phyloP scores from a whole-genome alignment of 2,329 filamentous ascomycete genomes.

The Pyrenophora tritici-repentis region DNA sequence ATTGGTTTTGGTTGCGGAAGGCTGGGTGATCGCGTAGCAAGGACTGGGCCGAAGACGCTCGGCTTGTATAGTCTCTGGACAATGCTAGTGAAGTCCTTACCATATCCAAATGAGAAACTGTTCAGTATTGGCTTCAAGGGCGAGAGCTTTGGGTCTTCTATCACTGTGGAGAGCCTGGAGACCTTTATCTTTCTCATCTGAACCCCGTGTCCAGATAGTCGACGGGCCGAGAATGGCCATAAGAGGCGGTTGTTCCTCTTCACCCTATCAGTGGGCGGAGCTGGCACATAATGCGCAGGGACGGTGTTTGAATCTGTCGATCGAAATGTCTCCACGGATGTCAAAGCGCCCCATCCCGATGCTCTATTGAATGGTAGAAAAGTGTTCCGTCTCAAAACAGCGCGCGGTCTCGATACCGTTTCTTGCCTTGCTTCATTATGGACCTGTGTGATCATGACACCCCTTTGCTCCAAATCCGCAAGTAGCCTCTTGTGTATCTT shows the following conservation, averaged over 20 bases:
- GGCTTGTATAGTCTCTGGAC: conserved; percentile 25
- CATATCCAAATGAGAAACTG: conserved; percentile 10
- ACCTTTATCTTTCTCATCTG: conserved; percentile 36
- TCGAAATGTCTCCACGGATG: conserved; percentile 47
- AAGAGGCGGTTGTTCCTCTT: conserved; percentile 31
- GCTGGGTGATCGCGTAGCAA: conserved; percentile 36
- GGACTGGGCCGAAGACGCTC: conserved; percentile 33
- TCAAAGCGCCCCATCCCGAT: conserved; percentile 49
- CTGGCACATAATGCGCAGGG: conserved; percentile 29
- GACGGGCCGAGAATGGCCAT: conserved; percentile 38
- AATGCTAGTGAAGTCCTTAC: conserved; percentile 16
- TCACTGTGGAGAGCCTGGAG: conserved; percentile 43
- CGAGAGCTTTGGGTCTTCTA: conserved; percentile 47
- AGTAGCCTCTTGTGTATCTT: conserved; percentile 38
- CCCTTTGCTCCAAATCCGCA: conserved; percentile 42
- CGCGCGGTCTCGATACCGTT: conserved; percentile 34
- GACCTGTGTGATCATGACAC: conserved; percentile 32
- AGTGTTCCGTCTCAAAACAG: conserved; percentile 39
- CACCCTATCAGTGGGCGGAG: conserved; percentile 26
- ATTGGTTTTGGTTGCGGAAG: conserved; percentile 24
- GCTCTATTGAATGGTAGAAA: conserved; percentile 43
- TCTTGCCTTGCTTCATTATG: conserved; percentile 23
- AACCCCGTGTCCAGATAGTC: conserved; percentile 31
- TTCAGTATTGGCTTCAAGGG: conserved; percentile 30
- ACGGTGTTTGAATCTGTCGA: conserved; percentile 19